These are phyloP conservation scores for Aethionema arabicum DNA, from an alignment of 345 rosid genomes.

Conservation along the genomic window DNA sequence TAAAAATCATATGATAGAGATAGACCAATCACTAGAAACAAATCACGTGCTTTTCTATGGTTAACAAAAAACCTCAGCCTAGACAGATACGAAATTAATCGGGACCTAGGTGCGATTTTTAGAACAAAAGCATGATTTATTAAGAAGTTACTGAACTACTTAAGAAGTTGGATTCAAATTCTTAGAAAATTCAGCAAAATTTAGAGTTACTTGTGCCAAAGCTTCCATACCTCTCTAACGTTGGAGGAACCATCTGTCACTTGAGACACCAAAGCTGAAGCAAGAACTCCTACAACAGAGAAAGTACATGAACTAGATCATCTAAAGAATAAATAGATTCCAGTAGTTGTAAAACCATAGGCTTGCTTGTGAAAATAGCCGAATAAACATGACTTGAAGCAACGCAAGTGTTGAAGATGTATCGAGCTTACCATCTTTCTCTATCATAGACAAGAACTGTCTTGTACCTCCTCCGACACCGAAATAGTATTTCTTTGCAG, in stretches of 20 bases:
- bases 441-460: constrained; percentile 72
- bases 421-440: constrained; percentile 63
- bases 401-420: background rate
- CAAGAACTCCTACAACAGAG: constrained; percentile 53
- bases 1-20: no score
- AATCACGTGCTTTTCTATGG: no score
- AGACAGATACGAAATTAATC: no score
- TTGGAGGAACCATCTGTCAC: constrained; percentile 91
- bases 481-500: constrained; percentile 91
- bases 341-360: no score
- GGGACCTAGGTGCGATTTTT: no score
- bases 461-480: constrained; percentile 98
- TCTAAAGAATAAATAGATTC: background rate
- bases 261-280: constrained; percentile 61
- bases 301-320: background rate
- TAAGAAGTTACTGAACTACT: no score
- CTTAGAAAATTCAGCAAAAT: background rate
- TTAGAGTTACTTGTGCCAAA: constrained; percentile 46
- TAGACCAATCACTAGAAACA: no score
- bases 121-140: no score
- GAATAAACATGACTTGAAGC: background rate
- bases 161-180: no score
- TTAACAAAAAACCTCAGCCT: no score
- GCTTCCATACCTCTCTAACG: constrained; percentile 90
- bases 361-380: no score